Conservation (phyloP, 139 green algal species). For the Chlamydomonas sphaeroides region DNA sequence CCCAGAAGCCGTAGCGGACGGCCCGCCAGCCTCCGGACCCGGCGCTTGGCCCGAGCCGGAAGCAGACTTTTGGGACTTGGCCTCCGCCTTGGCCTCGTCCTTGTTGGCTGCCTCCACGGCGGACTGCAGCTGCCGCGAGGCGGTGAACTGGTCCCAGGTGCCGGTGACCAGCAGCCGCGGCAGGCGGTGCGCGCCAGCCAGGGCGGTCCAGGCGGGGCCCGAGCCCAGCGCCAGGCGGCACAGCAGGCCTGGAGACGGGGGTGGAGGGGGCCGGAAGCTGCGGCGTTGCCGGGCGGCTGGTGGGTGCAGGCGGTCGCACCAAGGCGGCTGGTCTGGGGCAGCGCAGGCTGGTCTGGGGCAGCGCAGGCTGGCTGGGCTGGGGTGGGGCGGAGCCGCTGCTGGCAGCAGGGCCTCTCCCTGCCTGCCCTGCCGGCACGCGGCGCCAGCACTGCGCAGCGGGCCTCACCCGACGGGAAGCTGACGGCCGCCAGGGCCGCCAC, state of each 20-base stretch:
- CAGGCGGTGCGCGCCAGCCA: not conserved
- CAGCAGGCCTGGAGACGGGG: not conserved
- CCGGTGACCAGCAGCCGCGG: constrained; percentile 12
- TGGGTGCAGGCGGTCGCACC: not conserved
- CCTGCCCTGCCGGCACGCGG: no score
- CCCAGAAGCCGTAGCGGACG: no score
- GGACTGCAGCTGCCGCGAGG: not conserved
- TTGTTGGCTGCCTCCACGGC: not conserved
- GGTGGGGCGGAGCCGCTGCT: not conserved
- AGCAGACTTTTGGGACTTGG: no score
- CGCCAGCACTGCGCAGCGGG: no score
- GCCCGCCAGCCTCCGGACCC: no score
- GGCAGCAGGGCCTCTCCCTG: not conserved
- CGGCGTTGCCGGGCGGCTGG: not conserved
- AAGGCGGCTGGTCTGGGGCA: not conserved
- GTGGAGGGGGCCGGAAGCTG: not conserved
- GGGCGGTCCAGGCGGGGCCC: not conserved
- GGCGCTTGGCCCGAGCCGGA: no score
- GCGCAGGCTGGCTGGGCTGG: no score
- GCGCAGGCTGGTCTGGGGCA: no score
- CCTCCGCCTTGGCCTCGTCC: not conserved
- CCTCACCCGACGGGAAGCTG: not conserved
- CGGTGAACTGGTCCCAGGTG: constrained; percentile 10
- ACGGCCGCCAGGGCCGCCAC: constrained; percentile 4
- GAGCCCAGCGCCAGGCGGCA: not conserved